Evolutionary conservation across 1,139 yeast species (phyloP), one percentile per base, ranked within the genome.

Genomic region (Magnusiomyces fungicola): DNA sequence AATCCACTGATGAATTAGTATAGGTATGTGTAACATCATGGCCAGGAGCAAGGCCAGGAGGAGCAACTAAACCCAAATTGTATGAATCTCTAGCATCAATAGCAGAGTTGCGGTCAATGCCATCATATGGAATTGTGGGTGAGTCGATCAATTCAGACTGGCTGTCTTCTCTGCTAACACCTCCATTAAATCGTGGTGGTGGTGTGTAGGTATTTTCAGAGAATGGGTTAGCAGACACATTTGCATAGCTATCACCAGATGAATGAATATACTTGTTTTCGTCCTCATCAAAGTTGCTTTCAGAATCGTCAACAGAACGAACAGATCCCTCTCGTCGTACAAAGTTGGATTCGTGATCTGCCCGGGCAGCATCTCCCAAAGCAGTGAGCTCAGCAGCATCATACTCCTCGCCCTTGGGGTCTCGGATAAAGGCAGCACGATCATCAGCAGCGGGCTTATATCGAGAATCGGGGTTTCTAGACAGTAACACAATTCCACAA

Each of bases 401-500:
- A 57, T 82, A 88, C 46, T 71, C 66, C 10, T 56, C 56, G 27
- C 51, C 54, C 56, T 72, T 69, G 53, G 79, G 62, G 43, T 68
- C 69, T 67, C 53, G 80, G 75, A 81, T 76, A 68, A 92, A 92
- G 27, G 96, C 88, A 45, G 88, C 92, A 69, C 98, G 80, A 66
- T 92, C 97, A 66, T 92, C 98, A 66, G 83, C 86, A 80, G 90
- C 85, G 58, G 96, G 96, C 70, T 86, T 89, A 69, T 87, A 87
- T 61, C 95, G 77, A n/a, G 92, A 79, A 67, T 90, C 97, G 52
- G 97, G 97, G 66, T 89, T 89, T 74, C 83, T 87, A 67, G 85
- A 83, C 40, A 88, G 62, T 61, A 89, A 68, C 0, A 96, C 95
- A 60, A 88, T 71, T 68, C 92, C 81, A 14, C 96, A 85, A 42